Evolutionary conservation across 1,284 basidiomycete genomes (phyloP), one percentile per base, ranked within the genome.

Genomic region (Sporisorium graminicola): DNA sequence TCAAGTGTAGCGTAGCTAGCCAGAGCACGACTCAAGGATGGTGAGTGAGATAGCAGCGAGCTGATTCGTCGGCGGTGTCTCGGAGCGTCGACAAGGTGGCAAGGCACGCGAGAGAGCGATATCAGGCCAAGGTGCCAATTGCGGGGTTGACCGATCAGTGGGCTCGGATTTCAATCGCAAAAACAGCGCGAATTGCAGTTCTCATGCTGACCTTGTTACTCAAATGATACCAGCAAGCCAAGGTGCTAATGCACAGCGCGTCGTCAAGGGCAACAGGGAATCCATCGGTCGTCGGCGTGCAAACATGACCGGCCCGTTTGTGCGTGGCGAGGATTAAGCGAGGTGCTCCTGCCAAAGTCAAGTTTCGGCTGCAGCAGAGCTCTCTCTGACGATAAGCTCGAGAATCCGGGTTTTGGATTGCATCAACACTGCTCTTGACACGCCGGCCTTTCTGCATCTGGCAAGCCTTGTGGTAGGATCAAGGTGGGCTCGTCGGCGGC

Each of bases 281-380:
- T n/a, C n/a, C 35, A 14, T 35, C 8, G 35, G 52, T 26, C 22
- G 20, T 58, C 65, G 65, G 58, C 5, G 20, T 8, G 27, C 22
- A n/a, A 61, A 56, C 43, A 26, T 62, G 59, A 58, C 65, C 65
- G 65, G 58, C 37, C 65, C 58, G 65, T 43, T 67, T 31, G 65
- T 67, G 59, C 65, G 62, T 67, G 27, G 31, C 27, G 50, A n/a
- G 16, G 24, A 20, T 10, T 13, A 52, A 44, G 50, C 49, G 50
- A 65, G 26, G 20, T 27, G 33, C 18, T n/a, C n/a, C n/a, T n/a
- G n/a, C n/a, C n/a, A n/a, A n/a, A n/a, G n/a, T n/a, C n/a, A n/a
- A n/a, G n/a, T n/a, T n/a, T n/a, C n/a, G n/a, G n/a, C n/a, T n/a
- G n/a, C n/a, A n/a, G n/a, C n/a, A n/a, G n/a, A n/a, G n/a, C n/a